Conservation (phyloP, 1,139 yeast genomes). For the Saccharomyces uvarum region DNA sequence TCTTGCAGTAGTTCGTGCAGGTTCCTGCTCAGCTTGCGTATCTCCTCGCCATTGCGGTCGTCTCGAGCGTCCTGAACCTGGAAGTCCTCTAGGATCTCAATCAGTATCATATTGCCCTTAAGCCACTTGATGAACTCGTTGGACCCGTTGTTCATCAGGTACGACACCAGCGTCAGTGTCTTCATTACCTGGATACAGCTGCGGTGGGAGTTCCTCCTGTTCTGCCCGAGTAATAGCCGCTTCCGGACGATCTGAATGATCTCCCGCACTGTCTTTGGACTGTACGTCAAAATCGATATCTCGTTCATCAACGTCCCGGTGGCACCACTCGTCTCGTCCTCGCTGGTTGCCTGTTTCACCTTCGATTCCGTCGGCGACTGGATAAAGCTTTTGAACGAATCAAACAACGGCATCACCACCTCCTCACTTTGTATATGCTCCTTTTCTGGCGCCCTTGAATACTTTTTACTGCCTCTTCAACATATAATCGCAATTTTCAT, state of each 20-base stretch:
- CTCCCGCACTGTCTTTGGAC: slow-evolving; percentile 28
- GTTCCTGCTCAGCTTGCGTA: slow-evolving; percentile 16
- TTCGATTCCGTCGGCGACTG: slow-evolving; percentile 27
- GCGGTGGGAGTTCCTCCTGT: slow-evolving; percentile 20
- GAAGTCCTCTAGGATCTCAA: slow-evolving; percentile 16
- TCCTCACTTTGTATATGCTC: not conserved
- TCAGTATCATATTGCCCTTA: slow-evolving; percentile 16
- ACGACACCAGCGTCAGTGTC: slow-evolving; percentile 27
- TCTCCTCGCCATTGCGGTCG: slow-evolving; percentile 20
- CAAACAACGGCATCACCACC: slow-evolving; percentile 22
- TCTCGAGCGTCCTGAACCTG: slow-evolving; percentile 15
- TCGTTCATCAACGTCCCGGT: slow-evolving; percentile 32
- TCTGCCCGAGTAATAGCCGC: slow-evolving; percentile 19
- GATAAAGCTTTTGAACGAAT: slow-evolving; percentile 25
- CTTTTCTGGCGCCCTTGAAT: not conserved
- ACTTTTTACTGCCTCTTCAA: not conserved
- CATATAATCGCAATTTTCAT: not conserved
- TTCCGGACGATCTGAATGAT: slow-evolving; percentile 25
- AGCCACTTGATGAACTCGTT: slow-evolving; percentile 29
- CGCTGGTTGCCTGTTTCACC: slow-evolving; percentile 29
- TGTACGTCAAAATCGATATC: slow-evolving; percentile 29
- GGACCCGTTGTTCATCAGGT: slow-evolving; percentile 28
- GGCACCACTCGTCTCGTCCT: slow-evolving; percentile 26
- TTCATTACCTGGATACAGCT: slow-evolving; percentile 26
- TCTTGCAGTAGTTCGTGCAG: slow-evolving; percentile 20